These are phyloP conservation scores for Claviceps monticola DNA, from an alignment of 2,329 filamentous ascomycete species.

Conservation along the genomic window DNA sequence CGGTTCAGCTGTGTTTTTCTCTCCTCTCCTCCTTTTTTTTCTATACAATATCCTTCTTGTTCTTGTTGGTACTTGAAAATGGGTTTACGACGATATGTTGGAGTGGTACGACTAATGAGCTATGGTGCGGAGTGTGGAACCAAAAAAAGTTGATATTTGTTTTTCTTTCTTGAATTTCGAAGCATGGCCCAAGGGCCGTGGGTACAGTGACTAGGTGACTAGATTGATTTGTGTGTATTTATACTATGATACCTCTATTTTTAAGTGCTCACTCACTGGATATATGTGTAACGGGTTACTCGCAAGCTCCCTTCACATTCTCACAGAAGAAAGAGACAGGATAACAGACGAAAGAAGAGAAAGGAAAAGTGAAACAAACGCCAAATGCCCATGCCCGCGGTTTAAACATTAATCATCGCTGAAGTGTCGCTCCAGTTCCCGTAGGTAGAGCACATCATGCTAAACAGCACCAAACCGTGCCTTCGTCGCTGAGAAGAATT, in stretches of 20 bases:
- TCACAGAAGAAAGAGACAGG: neutral
- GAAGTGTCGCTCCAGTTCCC: neutral
- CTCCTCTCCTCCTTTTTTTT: neutral
- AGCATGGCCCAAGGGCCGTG: neutral
- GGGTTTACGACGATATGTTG: neutral
- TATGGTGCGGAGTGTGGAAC: neutral
- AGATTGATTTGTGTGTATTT: neutral
- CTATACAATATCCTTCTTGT: neutral
- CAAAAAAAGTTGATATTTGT: neutral
- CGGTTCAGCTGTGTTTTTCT: neutral
- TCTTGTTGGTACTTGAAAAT: neutral
- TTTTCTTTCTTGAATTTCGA: neutral
- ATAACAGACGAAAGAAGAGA: neutral
- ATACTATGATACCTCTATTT: neutral
- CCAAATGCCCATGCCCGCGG: neutral
- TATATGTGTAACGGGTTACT: neutral
- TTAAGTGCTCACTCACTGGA: neutral
- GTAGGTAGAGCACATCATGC: neutral
- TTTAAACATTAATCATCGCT: neutral
- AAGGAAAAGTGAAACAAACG: neutral
- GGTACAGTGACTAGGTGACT: neutral
- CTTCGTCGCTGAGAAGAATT: neutral
- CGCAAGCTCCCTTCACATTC: neutral
- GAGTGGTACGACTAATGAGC: neutral
- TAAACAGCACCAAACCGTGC: neutral